Conservation (phyloP, 352 stramenopile genomes). For the Phytopythium oedochilum region DNA sequence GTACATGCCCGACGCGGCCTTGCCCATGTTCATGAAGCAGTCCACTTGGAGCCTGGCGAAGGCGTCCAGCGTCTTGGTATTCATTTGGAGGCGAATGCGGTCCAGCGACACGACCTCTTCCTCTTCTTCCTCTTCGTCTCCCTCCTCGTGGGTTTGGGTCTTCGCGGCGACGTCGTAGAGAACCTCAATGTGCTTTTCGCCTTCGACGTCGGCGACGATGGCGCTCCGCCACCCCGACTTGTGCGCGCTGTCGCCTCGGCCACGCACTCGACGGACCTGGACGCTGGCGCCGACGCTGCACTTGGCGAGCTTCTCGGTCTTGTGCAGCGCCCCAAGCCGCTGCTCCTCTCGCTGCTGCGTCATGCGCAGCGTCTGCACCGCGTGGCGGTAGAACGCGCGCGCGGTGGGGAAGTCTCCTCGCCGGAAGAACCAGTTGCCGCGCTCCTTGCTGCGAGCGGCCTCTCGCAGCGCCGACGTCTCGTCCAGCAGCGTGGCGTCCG, state of each 20-base stretch:
- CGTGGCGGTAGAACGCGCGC: conserved; percentile 56
- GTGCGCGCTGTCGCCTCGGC: background rate
- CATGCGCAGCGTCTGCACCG: conserved; percentile 39
- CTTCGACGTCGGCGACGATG: conserved; percentile 67
- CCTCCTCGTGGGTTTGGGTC: conserved; percentile 42
- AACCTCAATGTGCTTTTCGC: conserved; percentile 36
- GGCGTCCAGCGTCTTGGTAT: conserved; percentile 33
- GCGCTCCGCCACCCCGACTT: conserved; percentile 29
- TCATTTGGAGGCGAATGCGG: conserved; percentile 52
- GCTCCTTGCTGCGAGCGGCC: conserved; percentile 34
- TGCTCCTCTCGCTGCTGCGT: conserved; percentile 45
- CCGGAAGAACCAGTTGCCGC: conserved; percentile 58
- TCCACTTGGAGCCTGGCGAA: conserved; percentile 57
- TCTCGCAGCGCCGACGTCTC: conserved; percentile 4
- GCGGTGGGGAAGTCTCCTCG: conserved; percentile 54
- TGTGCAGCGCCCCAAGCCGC: conserved; percentile 20
- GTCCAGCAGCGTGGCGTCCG: conserved; percentile 16
- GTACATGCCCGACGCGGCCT: conserved; percentile 48
- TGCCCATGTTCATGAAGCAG: conserved; percentile 84
- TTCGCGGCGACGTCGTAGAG: conserved; percentile 37
- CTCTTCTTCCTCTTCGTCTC: conserved; percentile 48
- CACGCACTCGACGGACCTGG: conserved; percentile 18
- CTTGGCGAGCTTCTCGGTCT: conserved; percentile 21
- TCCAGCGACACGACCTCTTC: conserved; percentile 41
- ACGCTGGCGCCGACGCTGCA: conserved; percentile 58